Conservation (phyloP, 352 stramenopile species). For the Pythium aphanidermatum region DNA sequence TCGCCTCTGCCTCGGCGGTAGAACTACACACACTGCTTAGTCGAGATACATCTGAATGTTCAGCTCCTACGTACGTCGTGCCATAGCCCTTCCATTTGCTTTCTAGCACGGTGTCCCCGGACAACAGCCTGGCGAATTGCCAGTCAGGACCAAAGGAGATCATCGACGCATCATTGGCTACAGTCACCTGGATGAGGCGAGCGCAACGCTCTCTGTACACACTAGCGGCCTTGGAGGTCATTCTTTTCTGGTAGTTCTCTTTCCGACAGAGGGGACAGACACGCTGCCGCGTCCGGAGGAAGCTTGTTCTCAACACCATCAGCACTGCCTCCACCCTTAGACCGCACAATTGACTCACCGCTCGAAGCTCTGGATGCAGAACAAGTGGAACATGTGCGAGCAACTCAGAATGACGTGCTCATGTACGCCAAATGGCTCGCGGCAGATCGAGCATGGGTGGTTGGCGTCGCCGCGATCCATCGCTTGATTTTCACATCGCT, state of each 20-base stretch:
- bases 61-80: constrained; percentile 6
- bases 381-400: constrained; percentile 82
- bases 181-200: constrained; percentile 43
- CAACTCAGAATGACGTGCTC: constrained; percentile 83
- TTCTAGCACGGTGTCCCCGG: constrained; percentile 2
- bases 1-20: too few species aligned
- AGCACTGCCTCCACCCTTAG: too few species aligned
- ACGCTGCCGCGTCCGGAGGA: constrained; percentile 67
- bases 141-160: background rate
- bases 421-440: constrained; percentile 60
- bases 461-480: constrained; percentile 48
- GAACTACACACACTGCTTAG: background rate
- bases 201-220: constrained; percentile 49
- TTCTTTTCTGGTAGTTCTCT: constrained; percentile 75
- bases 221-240: constrained; percentile 39
- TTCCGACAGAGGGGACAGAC: constrained; percentile 83
- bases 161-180: background rate
- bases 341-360: constrained; percentile 26
- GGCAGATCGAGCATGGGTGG: constrained; percentile 80
- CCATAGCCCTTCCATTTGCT: constrained; percentile 6
- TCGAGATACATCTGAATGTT: too few species aligned
- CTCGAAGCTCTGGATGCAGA: constrained; percentile 81
- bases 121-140: constrained; percentile 2
- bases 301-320: constrained; percentile 19
- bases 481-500: constrained; percentile 59